Base-by-base conservation (phyloP, 1,139 yeast genomes). In the Candida tropicalis region DNA sequence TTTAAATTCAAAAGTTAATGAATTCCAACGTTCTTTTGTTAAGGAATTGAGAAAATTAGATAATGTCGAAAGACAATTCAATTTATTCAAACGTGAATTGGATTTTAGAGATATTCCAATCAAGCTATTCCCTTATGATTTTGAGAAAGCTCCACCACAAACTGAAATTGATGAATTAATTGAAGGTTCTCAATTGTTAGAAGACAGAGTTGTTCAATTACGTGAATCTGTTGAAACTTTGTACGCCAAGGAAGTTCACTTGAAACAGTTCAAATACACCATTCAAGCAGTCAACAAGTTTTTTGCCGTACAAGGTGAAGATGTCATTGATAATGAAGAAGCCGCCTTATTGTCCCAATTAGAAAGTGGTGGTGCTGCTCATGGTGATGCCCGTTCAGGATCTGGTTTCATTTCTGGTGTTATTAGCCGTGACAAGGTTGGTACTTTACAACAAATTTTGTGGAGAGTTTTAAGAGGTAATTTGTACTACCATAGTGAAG, bases 381-480 rank as follows among this genome's bases (percentile, higher is more conserved):
- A 28, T 11, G 41, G 46, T 32, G 52, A 53, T 7, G 35, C 52
- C 15, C 47, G 53, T 38, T 57, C 58, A 7, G 44, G 56, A 11
- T 55, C 66, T 52, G 65, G 66, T 24, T 88, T 87, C 54, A 83
- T 91, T 33, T 75, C 95, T 20, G 99, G 99, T 54, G 88, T 89
- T 8, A 85, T 95, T 40, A 79, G 82, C 48, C 79, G 95, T 46
- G 79, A 77, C 20, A 87, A 87, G 59, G 81, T 85, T 41, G 71
- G 74, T 38, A 75, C 87, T 3, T 70, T 93, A 53, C 96, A 90
- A 61, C 87, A 89, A 55, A 89, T 95, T 43, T 73, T 95, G 51
- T 93, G 98, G 98, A 80, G 99, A 66, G 83, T 84, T 2, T 75
- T 93, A 54, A 82, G 97, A 64, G 97, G 99, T 61, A 91, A 91